These are phyloP conservation scores for Isatis lusitanica DNA, from an alignment of 441 rosid species.

Conservation along the genomic window DNA sequence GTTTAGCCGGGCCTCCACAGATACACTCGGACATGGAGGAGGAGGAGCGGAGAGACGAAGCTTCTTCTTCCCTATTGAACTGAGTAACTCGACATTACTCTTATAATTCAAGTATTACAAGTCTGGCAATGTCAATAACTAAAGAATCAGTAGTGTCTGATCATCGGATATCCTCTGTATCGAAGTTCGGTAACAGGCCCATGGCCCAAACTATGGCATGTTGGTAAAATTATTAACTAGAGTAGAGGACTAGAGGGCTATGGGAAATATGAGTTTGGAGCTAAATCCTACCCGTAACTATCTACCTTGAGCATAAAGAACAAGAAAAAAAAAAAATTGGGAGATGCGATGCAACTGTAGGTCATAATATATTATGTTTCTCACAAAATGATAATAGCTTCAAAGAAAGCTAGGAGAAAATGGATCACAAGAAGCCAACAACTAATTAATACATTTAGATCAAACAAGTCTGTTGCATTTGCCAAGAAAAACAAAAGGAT, in stretches of 20 bases:
- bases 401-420: background rate
- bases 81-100: conserved; percentile 27
- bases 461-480: conserved; percentile 20
- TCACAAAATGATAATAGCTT: conserved; percentile 18
- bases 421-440: conserved; percentile 12
- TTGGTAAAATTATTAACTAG: background rate
- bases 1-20: conserved; percentile 76
- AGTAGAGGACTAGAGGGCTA: background rate
- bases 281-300: background rate
- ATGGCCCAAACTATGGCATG: conserved; percentile 23
- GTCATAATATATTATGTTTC: background rate
- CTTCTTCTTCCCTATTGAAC: conserved; percentile 43
- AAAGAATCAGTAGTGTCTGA: background rate
- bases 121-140: conserved; percentile 8
- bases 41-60: conserved; percentile 32
- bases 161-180: conserved; percentile 6
- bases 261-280: background rate
- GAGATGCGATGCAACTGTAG: conserved; percentile 4
- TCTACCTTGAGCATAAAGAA: background rate
- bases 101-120: background rate
- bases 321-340: background rate
- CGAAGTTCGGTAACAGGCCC: conserved; percentile 23
- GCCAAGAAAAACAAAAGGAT: background rate
- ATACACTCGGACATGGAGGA: conserved; percentile 33
- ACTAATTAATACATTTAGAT: background rate